Percentiles rank a stretch among this genome's conserved stretches.
phyloP scores from a whole-genome alignment of 495 filamentous ascomycete genomes.

The Melanomma pulvis-pyrius region DNA sequence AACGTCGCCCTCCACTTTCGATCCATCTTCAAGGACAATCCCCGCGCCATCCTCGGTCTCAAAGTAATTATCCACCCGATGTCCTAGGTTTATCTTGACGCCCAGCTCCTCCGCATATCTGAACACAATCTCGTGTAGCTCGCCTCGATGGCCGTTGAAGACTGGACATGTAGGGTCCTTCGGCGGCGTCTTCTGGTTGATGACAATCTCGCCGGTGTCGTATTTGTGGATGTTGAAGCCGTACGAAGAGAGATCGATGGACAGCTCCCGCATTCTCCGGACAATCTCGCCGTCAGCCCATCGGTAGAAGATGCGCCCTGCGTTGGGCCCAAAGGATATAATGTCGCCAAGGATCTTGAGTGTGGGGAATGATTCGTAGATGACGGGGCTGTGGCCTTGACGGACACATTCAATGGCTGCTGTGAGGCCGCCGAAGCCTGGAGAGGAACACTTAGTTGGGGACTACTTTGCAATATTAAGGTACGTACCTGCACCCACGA shows the following conservation, averaged over 20 bases:
- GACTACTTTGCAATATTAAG: too few species aligned
- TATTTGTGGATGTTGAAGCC: slow-evolving; percentile 59
- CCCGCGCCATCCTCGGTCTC: slow-evolving; percentile 55
- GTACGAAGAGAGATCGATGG: slow-evolving; percentile 59
- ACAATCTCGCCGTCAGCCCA: slow-evolving; percentile 26
- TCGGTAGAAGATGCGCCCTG: slow-evolving; percentile 55
- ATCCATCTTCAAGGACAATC: slow-evolving; percentile 56
- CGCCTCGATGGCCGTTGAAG: slow-evolving; percentile 64
- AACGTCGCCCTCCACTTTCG: slow-evolving; percentile 54
- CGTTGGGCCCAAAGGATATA: slow-evolving; percentile 66
- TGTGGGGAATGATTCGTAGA: slow-evolving; percentile 62
- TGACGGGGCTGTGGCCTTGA: slow-evolving; percentile 39
- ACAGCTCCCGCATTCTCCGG: slow-evolving; percentile 50
- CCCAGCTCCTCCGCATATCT: slow-evolving; percentile 58
- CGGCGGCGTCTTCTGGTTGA: slow-evolving; percentile 55
- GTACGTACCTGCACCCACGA: slow-evolving; percentile 40
- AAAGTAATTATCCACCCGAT: slow-evolving; percentile 58
- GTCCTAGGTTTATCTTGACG: slow-evolving; percentile 60
- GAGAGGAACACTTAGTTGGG: neutral
- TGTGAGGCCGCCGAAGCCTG: slow-evolving; percentile 37
- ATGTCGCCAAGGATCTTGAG: slow-evolving; percentile 65
- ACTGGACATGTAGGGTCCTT: slow-evolving; percentile 55
- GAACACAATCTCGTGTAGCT: slow-evolving; percentile 62
- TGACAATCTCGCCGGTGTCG: slow-evolving; percentile 60
- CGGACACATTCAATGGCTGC: slow-evolving; percentile 35